phyloP scores from a whole-genome alignment of 768 basidiomycete species.

The Infundibulicybe gibba region DNA sequence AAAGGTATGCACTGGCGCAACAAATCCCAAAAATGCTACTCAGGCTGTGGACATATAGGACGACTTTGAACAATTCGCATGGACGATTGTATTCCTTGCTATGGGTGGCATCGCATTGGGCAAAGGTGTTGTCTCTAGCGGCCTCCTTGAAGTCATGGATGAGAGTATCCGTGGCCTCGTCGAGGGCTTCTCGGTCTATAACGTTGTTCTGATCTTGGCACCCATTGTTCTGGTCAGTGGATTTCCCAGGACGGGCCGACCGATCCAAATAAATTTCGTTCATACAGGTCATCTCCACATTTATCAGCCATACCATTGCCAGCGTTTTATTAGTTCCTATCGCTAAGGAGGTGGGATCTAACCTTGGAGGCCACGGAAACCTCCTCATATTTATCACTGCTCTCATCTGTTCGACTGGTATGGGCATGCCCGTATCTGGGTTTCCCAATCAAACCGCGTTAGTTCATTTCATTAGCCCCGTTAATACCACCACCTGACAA shows the following conservation, averaged over 20 bases:
- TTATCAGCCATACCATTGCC: slow-evolving; percentile 97
- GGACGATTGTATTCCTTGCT: slow-evolving; percentile 93
- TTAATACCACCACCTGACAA: background rate
- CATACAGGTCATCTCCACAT: slow-evolving; percentile 77
- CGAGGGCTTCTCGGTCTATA: slow-evolving; percentile 58
- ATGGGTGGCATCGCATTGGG: slow-evolving; percentile 99
- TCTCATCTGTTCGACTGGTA: slow-evolving; percentile 90
- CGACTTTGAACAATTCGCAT: slow-evolving; percentile 92
- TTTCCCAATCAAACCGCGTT: slow-evolving; percentile 98
- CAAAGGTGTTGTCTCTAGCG: slow-evolving; percentile 87
- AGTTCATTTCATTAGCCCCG: slow-evolving; percentile 25
- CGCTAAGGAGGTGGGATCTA: slow-evolving; percentile 85
- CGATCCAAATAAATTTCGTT: background rate
- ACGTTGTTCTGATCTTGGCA: slow-evolving; percentile 69
- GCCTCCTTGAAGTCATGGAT: slow-evolving; percentile 80
- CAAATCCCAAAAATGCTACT: slow-evolving; percentile 1
- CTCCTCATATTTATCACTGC: slow-evolving; percentile 92
- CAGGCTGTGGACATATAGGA: slow-evolving; percentile 44
- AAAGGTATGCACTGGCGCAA: slow-evolving; percentile 53
- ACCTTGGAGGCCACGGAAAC: slow-evolving; percentile 66
- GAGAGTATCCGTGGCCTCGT: slow-evolving; percentile 54
- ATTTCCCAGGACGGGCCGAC: slow-evolving; percentile 2
- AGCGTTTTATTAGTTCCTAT: slow-evolving; percentile 97
- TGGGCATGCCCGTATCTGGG: slow-evolving; percentile 99
- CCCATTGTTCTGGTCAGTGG: slow-evolving; percentile 61